Evolutionary conservation across 2,329 filamentous ascomycete genomes (phyloP).

Genomic region (Scedosporium boydii): DNA sequence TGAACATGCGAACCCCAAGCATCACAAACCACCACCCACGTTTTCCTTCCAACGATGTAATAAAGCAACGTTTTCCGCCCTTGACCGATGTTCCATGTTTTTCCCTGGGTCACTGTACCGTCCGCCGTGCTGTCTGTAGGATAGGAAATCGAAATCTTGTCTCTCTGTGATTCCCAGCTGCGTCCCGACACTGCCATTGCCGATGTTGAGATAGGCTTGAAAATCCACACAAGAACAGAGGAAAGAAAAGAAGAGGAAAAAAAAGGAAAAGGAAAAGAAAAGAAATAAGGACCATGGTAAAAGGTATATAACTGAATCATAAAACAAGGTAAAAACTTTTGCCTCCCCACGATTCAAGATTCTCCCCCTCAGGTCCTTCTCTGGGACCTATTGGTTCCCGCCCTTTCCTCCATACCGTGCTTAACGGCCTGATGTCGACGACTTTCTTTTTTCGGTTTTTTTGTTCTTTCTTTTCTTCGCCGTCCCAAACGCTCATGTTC

Average conservation of each 20-base stretch:
- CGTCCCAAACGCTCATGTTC: conserved; percentile 6
- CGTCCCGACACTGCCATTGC: neutral
- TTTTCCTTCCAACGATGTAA: neutral
- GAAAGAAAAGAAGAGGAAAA: conserved; percentile 1
- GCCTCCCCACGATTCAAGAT: conserved; percentile 3
- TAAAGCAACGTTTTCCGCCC: neutral
- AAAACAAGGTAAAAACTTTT: conserved; percentile 9
- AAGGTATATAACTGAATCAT: conserved; percentile 12
- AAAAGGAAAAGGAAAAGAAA: conserved; percentile 8
- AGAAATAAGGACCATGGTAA: conserved; percentile 10
- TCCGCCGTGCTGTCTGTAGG: neutral
- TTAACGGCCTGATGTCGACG: neutral
- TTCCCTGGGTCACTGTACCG: neutral
- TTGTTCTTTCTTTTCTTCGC: conserved; percentile 4
- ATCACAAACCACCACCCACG: neutral
- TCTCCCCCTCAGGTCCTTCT: neutral
- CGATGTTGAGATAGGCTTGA: conserved; percentile 2
- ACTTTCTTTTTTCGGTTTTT: neutral
- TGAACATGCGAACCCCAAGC: neutral
- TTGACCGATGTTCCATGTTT: neutral
- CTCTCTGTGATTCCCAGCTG: neutral
- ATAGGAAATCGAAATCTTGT: neutral
- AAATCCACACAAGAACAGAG: neutral
- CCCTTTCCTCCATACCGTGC: neutral
- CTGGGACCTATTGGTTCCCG: conserved; percentile 4